Evolutionary conservation across 768 basidiomycete species (phyloP), one percentile per base, ranked within the genome.

Genomic region (Auricularia sp.): DNA sequence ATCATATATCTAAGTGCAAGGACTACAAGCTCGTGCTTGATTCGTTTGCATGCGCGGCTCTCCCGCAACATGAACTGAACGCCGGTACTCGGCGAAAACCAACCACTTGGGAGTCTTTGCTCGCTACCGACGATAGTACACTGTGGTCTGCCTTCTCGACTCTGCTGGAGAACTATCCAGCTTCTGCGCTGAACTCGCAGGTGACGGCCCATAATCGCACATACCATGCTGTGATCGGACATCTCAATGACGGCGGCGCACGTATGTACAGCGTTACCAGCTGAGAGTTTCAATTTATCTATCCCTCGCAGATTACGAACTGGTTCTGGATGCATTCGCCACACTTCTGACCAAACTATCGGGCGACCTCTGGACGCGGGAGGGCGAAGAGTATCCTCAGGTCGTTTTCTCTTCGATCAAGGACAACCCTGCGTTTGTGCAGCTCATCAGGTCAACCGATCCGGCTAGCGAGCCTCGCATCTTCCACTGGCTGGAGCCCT

Each of bases 321-420:
- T 81, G 66, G 78, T 88, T 65, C 76, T 88, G 51, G 80, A 76
- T 67, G 85, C 80, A 64, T 84, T 90, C 66, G 74, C 82, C 10
- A 74, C 85, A 56, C 77, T 92, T 36, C 73, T 90, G 39, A 81
- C 83, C 66, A 82, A 86, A 29, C 71, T 87, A 61, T 80, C 79
- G 0, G 68, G 74, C 2, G 70, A 78, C 11, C 72, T 93, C 14
- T 98, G 96, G 95, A 72, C 77, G 21, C 83, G 80, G 35, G 87
- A 90, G 67, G 81, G 82, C 1, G 77, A 83, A 3, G 87, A 91
- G 69, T 90, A 87, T 70, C 87, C 93, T 2, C 83, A 86, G 68
- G 80, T 88, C 42, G 81, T 93, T 6, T 87, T 96, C 69, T 91
- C 91, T 70, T 82, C 87, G 14, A 82, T 98, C 70, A 90, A 89